phyloP scores from a whole-genome alignment of 73 alveolate genomes.

The Effrenium voratum region DNA sequence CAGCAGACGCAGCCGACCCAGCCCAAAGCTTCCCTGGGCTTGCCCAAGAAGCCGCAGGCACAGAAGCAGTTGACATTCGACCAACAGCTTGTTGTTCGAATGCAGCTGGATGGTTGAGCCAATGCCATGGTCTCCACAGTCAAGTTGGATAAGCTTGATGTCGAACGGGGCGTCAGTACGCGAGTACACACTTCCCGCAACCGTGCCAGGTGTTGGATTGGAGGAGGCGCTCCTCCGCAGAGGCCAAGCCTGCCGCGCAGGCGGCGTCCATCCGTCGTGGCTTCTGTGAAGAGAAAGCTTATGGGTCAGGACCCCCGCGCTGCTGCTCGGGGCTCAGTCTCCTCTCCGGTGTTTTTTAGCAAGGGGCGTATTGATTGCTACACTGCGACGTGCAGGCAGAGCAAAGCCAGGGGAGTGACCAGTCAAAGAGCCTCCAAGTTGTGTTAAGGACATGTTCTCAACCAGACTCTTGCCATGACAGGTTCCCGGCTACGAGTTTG shows the following conservation, averaged over 20 bases:
- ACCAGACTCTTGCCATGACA: not conserved
- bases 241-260: constrained; percentile 64
- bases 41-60: constrained; percentile 86
- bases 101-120: not conserved
- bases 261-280: not conserved
- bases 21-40: constrained; percentile 62
- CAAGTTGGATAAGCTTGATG: not conserved
- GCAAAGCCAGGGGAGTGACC: not conserved
- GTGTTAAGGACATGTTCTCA: not conserved
- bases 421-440: not conserved
- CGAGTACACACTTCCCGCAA: not conserved
- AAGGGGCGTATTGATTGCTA: not conserved
- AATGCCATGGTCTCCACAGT: not conserved
- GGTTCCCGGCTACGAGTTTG: constrained; percentile 48
- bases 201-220: constrained; percentile 57
- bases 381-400: not conserved
- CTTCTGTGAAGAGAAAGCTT: not conserved
- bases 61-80: not conserved
- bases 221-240: constrained; percentile 76
- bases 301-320: not conserved
- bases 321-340: not conserved
- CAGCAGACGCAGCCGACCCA: constrained; percentile 51
- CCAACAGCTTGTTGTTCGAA: not conserved
- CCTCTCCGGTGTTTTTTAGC: not conserved
- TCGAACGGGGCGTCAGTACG: not conserved